Conservation (phyloP, 345 rosid genomes). For the Citrus sinensis region DVS_A1.0 CM039167.1:11224001-11224500, state of each 20-base stretch:
- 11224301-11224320: slow-evolving; percentile 9
- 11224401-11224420: slow-evolving; percentile 5
- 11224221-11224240: not conserved
- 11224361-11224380: slow-evolving; percentile 20
- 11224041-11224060: slow-evolving; percentile 11
- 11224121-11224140: not conserved
- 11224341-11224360: not conserved
- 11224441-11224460: slow-evolving; percentile 11
- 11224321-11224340: not conserved
- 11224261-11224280: not conserved
- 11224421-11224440: slow-evolving; percentile 24
- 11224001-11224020: slow-evolving; percentile 36
- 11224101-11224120: slow-evolving; percentile 8
- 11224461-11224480: not conserved
- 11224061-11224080: slow-evolving; percentile 13
- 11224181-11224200: not conserved
- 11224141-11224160: not conserved
- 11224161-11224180: not conserved
- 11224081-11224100: not conserved
- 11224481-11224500: slow-evolving; percentile 6
- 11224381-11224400: slow-evolving; percentile 17
- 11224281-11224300: slow-evolving; percentile 3
- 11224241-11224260: not conserved
- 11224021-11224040: slow-evolving; percentile 7
- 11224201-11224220: not conserved